Base-by-base conservation (phyloP, 441 rosid species). In the Adansonia madagascariensis region DNA sequence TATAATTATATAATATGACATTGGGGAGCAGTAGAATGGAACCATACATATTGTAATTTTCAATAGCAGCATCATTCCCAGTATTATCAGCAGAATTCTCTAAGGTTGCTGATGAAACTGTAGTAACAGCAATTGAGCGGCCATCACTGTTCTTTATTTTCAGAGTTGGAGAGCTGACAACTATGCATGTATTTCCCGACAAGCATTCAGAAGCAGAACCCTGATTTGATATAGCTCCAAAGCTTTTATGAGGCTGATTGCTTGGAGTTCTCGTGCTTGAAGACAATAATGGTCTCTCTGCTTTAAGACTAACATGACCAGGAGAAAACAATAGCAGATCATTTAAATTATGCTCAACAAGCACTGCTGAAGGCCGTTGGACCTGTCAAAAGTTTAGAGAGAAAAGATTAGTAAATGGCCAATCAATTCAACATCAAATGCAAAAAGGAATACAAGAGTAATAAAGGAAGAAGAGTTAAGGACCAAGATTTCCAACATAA, bases 11-110 rank as follows among this genome's bases (percentile, higher is more conserved):
- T 17, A 43, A 27, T 27, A 76, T 9, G 22, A 50, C 73, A 22
- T 49, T 59, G 44, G 66, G 68, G 70, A 74, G 75, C 41, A 63
- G 60, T 1, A 27, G 31, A 27, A 27, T 22, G 64, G 15, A 71
- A 82, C 81, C 95, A 88, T 82, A 94, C 99, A 89, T 85, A 90
- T 80, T 87, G 71, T 71, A 81, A 71, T 85, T 91, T 85, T 92
- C 97, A 74, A 76, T 73, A 71, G 79, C 79, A 84, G 77, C 62
- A 80, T 82, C 91, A 78, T 73, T 84, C 75, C 77, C 86, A 60
- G 82, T 75, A 83, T 80, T 81, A 76, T 79, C 82, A 75, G 77
- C 73, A 22, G 74, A 76, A 74, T 68, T 84, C 76, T 81, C 92
- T 47, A 55, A 18, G 18, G 88, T 80, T 61, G 84, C 84, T 73